A percentile compares a stretch with the other conserved stretches of the same genome.
Conservation (phyloP, 106 monocot species). For the Acanthochlamys bracteata region DNA sequence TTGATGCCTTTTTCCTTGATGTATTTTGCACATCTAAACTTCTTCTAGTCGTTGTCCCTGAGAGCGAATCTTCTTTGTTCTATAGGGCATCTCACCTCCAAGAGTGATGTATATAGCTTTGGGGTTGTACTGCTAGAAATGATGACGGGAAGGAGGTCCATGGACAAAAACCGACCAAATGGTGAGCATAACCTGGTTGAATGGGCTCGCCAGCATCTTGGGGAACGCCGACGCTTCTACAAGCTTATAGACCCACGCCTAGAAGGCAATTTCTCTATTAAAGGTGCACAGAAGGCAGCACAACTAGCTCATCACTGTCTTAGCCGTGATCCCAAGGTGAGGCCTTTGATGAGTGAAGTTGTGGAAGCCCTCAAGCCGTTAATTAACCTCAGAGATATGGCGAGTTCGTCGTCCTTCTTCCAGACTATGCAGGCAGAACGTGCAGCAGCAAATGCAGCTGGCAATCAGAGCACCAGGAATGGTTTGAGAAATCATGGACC, state of each 20-base stretch:
- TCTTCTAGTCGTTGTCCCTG: background rate
- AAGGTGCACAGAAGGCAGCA: conserved; percentile 70
- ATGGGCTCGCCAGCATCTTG: conserved; percentile 76
- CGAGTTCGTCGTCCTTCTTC: conserved; percentile 52
- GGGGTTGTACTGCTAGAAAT: conserved; percentile 90
- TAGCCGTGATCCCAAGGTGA: conserved; percentile 62
- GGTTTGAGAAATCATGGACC: conserved; percentile 31
- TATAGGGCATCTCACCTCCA: conserved; percentile 81
- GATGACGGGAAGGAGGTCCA: conserved; percentile 75
- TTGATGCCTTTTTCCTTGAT: no score
- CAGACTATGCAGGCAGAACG: conserved; percentile 64
- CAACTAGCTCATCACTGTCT: conserved; percentile 72
- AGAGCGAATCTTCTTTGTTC: background rate
- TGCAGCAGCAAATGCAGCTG: conserved; percentile 11
- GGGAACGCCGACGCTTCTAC: conserved; percentile 59
- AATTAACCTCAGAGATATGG: conserved; percentile 81
- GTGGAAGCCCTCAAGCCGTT: conserved; percentile 65
- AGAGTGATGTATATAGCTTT: conserved; percentile 91
- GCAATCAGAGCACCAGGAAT: conserved; percentile 16
- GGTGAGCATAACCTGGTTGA: conserved; percentile 87
- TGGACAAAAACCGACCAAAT: conserved; percentile 87
- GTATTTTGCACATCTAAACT: background rate
- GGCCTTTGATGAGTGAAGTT: conserved; percentile 84
- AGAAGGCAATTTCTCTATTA: conserved; percentile 79
- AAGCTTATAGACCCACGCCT: conserved; percentile 67